Percentiles rank a stretch among this genome's conserved stretches.
phyloP scores from a whole-genome alignment of 1,284 basidiomycete genomes.

The Apiotrichum laibachii region DNA sequence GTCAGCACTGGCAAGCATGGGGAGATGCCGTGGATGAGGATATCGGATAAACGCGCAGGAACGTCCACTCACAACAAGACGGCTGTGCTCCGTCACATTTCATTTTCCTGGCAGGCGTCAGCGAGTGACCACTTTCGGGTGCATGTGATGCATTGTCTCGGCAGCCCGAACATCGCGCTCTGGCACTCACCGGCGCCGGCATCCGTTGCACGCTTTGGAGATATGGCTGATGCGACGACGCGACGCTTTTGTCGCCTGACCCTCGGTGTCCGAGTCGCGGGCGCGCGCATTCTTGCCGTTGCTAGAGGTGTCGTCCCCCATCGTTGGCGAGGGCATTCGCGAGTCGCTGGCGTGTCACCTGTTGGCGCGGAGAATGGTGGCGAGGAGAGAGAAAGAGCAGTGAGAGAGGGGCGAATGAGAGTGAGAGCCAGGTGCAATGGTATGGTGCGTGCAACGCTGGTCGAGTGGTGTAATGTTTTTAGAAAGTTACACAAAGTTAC shows the following conservation, averaged over 20 bases:
- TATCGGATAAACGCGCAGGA: too few species aligned
- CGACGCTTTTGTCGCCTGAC: conserved; percentile 9
- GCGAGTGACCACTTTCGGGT: neutral
- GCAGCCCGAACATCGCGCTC: neutral
- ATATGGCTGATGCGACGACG: conserved; percentile 22
- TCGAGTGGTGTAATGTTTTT: too few species aligned
- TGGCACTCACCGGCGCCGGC: conserved; percentile 19
- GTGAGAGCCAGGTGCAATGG: too few species aligned
- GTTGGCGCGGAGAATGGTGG: too few species aligned
- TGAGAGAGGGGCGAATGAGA: too few species aligned
- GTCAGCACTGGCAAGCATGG: conserved; percentile 1
- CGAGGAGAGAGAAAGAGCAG: too few species aligned
- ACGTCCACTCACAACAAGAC: conserved; percentile 17
- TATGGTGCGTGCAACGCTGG: too few species aligned
- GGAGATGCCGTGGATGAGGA: neutral
- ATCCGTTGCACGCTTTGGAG: conserved; percentile 24
- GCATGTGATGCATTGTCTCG: too few species aligned
- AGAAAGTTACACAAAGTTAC: too few species aligned
- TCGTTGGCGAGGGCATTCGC: neutral
- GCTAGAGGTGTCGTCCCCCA: neutral
- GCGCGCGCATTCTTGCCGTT: neutral
- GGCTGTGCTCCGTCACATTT: conserved; percentile 25
- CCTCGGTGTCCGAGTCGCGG: neutral
- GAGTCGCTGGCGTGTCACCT: too few species aligned
- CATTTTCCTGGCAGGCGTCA: conserved; percentile 19